A percentile compares a stretch with the other conserved stretches of the same genome.
phyloP scores from a whole-genome alignment of 768 basidiomycete genomes.

The Clathrus columnatus region DNA sequence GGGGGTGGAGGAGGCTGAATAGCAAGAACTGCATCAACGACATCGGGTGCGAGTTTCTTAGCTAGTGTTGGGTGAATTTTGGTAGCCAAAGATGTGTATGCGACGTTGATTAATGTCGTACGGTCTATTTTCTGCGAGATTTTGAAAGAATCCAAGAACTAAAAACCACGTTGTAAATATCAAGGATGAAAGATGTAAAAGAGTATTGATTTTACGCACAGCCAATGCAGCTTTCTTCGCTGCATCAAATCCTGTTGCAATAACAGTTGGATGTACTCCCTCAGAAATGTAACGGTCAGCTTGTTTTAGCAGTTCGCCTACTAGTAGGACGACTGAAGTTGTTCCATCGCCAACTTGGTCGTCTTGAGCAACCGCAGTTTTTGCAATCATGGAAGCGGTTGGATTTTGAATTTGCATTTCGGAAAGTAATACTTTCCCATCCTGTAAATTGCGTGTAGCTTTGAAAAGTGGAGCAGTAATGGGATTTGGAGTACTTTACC shows the following conservation, averaged over 20 bases:
- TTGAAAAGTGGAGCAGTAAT: neutral
- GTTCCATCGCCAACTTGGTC: slow-evolving; percentile 99
- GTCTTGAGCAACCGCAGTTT: slow-evolving; percentile 97
- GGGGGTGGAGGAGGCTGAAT: slow-evolving; percentile 63
- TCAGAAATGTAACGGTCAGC: slow-evolving; percentile 97
- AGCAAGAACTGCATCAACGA: slow-evolving; percentile 90
- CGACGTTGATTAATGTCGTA: slow-evolving; percentile 85
- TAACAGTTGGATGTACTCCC: slow-evolving; percentile 95
- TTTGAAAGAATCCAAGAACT: slow-evolving; percentile 95
- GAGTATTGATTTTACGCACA: slow-evolving; percentile 39
- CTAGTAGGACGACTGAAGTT: slow-evolving; percentile 91
- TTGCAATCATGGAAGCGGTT: slow-evolving; percentile 97
- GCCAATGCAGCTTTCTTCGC: slow-evolving; percentile 92
- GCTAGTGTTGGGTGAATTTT: slow-evolving; percentile 81
- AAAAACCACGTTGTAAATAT: slow-evolving; percentile 17
- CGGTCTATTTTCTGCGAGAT: slow-evolving; percentile 71
- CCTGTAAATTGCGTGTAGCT: slow-evolving; percentile 34
- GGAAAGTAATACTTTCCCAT: slow-evolving; percentile 94
- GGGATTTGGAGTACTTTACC: slow-evolving; percentile 18
- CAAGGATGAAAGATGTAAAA: slow-evolving; percentile 8
- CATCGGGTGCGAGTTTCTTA: slow-evolving; percentile 79
- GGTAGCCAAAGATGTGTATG: slow-evolving; percentile 91
- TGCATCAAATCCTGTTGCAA: slow-evolving; percentile 92
- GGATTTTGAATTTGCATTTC: slow-evolving; percentile 99
- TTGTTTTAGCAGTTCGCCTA: slow-evolving; percentile 93